Base-by-base conservation (phyloP, 345 rosid species). In the Boechera divaricarpa region DNA sequence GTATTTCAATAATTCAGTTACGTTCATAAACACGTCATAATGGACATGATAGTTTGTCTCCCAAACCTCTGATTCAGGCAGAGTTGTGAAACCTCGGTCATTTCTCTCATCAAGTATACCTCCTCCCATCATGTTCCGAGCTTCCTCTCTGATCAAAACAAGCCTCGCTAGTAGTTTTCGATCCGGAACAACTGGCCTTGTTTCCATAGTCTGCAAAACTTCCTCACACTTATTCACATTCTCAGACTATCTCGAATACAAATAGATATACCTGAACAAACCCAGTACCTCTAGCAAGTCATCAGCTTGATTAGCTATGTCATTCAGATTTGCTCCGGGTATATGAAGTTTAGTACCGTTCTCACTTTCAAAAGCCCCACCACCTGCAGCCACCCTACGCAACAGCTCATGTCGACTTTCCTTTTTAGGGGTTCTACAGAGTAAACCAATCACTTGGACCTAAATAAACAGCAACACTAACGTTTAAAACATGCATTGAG, bases 381-480 rank as follows among this genome's bases (percentile, higher is more conserved):
- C 98, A 63, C 96, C 98, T 12, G 91, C 97, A 13, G 97, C 98
- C 59, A 94, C 98, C 70, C 98, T 86, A 41, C 98, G 92, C 73
- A 94, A 72, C 18, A 94, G 85, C 83, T 94, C 97, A 35, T 90
- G 91, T 71, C 98, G 86, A 83, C 97, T 90, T 12, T 92, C 95
- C 75, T 92, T 92, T 49, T 80, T 80, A 4, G 97, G 96, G 28
- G 96, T 92, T 92, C 97, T 85, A 83, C 98, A 92, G 36, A 90
- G 98, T 81, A 94, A 85, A 69, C 97, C 99, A 79, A 94, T 74
- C 85, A 94, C 98, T 72, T 89, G 98, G 82, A 94, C 92, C 96
- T 94, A 36, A 48, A 69, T 12, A 70, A 56, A 57, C 33, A 44
- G 16, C 42, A 60, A 56, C 47, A 26, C 6, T n/a, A 13, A 42